Base-by-base conservation (phyloP, 768 basidiomycete species). In the Tubosaeta sp. region DNA sequence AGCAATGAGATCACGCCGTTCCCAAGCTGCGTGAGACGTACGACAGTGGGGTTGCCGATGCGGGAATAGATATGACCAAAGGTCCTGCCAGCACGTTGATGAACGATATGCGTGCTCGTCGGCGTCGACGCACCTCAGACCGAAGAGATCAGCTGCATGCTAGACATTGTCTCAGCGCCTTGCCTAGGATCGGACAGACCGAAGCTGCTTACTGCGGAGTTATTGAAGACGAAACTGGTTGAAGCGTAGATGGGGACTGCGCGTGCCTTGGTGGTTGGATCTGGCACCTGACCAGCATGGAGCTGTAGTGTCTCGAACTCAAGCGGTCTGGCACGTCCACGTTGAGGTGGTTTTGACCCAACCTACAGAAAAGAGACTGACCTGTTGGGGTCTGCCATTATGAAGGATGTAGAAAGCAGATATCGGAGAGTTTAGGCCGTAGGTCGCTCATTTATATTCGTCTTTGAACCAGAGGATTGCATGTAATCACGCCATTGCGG, bases 221-320 rank as follows among this genome's bases (percentile, higher is more conserved):
- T 68, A 42, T 84, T 76, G 68, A 84, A 83, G 32, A 79, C 76
- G 52, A 77, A 85, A 39, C 76, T 76, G 2, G 81, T 76, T 16
- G 76, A 67, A 14, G 81, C 74, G 43, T 84, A 84, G 59, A 86
- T 85, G 0, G 85, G 84, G 2, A 79, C 79, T 1, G 85, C 85
- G 11, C 82, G 75, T 1, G 84, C 80, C 37, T 80, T 80, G 11
- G 81, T 81, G 5, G 78, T 63, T 0, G 77, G 71, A 59, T 82
- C 82, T 2, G 73, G 70, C 4, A 66, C 66, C 49, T 82, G 79
- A 2, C 84, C 85, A 5, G 81, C 84, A 53, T 85, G 84, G 13
- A 86, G 69, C 66, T 85, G 79, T 17, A 83, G 61, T 1, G 83
- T 85, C 59, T 84, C 82, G 56, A 84, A 85, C 55, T 82, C 78